Conservation (phyloP, 371 early-diverging fungal species). For the Syncephalastrum racemosum region DNA sequence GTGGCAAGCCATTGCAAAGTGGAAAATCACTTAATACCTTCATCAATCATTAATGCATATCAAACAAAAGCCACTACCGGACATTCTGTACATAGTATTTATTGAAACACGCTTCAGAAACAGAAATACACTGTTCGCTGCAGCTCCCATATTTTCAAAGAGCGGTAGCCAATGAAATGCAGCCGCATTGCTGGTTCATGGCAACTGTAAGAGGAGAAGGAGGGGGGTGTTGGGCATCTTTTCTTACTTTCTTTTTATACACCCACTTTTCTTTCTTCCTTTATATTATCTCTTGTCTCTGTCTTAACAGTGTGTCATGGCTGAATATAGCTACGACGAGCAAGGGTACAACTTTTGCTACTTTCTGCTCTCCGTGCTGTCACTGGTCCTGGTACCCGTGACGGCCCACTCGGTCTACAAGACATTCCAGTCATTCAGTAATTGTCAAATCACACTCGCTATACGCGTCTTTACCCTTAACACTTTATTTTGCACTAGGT, state of each 20-base stretch:
- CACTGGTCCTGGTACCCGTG: slow-evolving; percentile 77
- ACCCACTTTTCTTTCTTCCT: not conserved
- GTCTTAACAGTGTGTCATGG: slow-evolving; percentile 25
- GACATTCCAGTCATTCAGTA: slow-evolving; percentile 47
- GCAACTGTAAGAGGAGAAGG: not conserved
- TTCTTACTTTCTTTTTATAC: not conserved
- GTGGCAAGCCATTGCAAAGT: slow-evolving; percentile 31
- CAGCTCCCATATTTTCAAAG: no score
- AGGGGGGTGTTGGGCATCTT: not conserved
- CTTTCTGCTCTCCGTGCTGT: slow-evolving; percentile 84
- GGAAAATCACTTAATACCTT: slow-evolving; percentile 31
- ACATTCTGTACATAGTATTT: no score
- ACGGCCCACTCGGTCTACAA: slow-evolving; percentile 60
- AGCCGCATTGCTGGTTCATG: no score
- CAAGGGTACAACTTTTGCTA: slow-evolving; percentile 92
- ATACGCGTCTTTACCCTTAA: not conserved
- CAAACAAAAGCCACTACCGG: not conserved
- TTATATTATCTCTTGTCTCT: not conserved
- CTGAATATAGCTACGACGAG: slow-evolving; percentile 91
- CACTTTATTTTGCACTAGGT: slow-evolving; percentile 4
- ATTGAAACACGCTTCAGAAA: no score
- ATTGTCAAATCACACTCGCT: slow-evolving; percentile 11
- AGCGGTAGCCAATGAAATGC: no score
- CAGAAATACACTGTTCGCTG: no score
- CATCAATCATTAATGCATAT: not conserved